Base-by-base conservation (phyloP, 495 filamentous ascomycete genomes). In the Hypoxylon fuscum region DNA sequence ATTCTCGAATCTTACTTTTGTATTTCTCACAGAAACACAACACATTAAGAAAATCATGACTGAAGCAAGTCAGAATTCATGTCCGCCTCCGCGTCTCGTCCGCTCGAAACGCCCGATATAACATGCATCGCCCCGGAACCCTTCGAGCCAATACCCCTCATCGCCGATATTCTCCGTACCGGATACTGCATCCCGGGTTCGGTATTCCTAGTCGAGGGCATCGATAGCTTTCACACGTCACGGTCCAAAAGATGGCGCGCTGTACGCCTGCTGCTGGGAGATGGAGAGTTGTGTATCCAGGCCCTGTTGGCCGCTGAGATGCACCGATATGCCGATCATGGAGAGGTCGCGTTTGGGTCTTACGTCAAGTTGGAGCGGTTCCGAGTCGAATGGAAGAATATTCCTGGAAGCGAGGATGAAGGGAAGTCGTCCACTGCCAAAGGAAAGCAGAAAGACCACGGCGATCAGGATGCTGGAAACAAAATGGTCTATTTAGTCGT, bases 271-370 rank as follows among this genome's bases (percentile, higher is more conserved):
- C 25, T 81, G 11, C 62, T 82, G 0, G 75, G 77, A 6, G 78
- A 82, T 38, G 78, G 77, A 1, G 70, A 79, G 54, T 60, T 80
- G 32, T 77, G 75, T 34, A 64, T 82, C 25, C 77, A 81, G 60
- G 77, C 77, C 17, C 66, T 82, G 43, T 40, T 78, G 22, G 54
- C 63, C 10, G 56, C 68, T 11, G 73, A 72, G 41, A 70, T 75
- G 22, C 74, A 78, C 8, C 59, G 67, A 27, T 66, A 76, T 10
- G 55, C 79, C 7, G 77, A 82, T 21, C 21, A 52, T 15, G 75
- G 70, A 22, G 59, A 68, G 29, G 62, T 80, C 21, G 62, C 56
- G 4, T 74, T 76, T 23, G 79, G 79, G 6, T 73, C 70, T 23
- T 79, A 77, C 54, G 73, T 80, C 5, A 68, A 68, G 55, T 32